These are phyloP conservation scores for Neocucurbitaria cava DNA, from an alignment of 2,329 filamentous ascomycete species.

Conservation along the genomic window DNA sequence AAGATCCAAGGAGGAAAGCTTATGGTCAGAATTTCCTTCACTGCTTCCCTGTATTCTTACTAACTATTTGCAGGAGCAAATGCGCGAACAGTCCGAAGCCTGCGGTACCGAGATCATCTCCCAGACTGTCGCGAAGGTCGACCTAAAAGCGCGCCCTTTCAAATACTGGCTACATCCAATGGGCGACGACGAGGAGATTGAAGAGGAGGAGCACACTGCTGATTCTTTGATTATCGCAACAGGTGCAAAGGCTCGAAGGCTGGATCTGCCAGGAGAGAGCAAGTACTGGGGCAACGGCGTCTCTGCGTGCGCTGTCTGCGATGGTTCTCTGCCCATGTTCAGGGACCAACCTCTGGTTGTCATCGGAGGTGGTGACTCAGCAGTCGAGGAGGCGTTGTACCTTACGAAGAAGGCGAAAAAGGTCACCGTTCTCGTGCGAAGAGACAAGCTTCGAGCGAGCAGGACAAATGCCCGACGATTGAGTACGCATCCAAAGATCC, in stretches of 20 bases:
- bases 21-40: constrained; percentile 66
- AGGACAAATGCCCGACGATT: constrained; percentile 91
- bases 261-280: constrained; percentile 86
- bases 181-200: constrained; percentile 78
- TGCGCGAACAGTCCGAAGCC: constrained; percentile 87
- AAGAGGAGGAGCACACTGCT: constrained; percentile 78
- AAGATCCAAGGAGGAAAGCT: constrained; percentile 85
- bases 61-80: constrained; percentile 69
- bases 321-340: constrained; percentile 97
- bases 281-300: constrained; percentile 98
- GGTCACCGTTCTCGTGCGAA: constrained; percentile 91
- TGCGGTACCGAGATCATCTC: constrained; percentile 94
- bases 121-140: constrained; percentile 89
- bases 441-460: constrained; percentile 83
- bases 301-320: constrained; percentile 95
- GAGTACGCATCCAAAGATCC: constrained; percentile 84
- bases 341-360: constrained; percentile 94
- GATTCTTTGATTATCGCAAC: constrained; percentile 95
- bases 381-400: constrained; percentile 96
- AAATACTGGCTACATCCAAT: constrained; percentile 77
- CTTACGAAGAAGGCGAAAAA: constrained; percentile 96
- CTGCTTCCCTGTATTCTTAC: background rate
- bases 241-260: constrained; percentile 85
- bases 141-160: constrained; percentile 84
- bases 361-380: constrained; percentile 95